Evolutionary conservation across 1,284 basidiomycete genomes (phyloP), one percentile per base, ranked within the genome.

Genomic region (Ganoderma multipileum): DNA sequence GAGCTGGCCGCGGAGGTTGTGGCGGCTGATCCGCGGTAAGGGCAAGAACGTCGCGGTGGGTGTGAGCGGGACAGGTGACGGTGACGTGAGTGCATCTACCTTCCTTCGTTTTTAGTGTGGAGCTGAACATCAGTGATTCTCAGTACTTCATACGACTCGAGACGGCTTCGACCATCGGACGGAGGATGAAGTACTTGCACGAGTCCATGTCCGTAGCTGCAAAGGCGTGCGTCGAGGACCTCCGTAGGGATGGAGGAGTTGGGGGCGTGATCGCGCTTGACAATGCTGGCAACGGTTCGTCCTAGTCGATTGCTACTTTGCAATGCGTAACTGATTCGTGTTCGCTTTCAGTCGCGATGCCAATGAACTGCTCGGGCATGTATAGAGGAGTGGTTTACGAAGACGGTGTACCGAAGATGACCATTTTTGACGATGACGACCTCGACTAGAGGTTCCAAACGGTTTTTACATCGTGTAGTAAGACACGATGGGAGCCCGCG

Each of bases 1-100:
- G 9, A 77, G 84, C n/a, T 79, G 81, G 72, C 61, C 83, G 41
- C 79, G 79, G 68, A 79, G 78, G 30, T 70, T 80, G n/a, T 86
- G 82, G 82, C 80, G 81, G 61, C 84, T 81, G 54, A 64, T 87
- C 20, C 74, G 67, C n/a, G 79, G 83, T 2, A 81, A 81, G 69
- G 70, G 75, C 12, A 73, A 71, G 7, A 79, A 74, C n/a, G 76
- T 77, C n/a, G 91, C 89, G 0, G 81, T 95, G n/a, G 93, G 91
- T 0, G 81, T 95, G 30, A 93, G 91, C 47, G 92, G 93, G 0
- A 95, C 94, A 16, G 94, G 94, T 3, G 89, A 95, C 74, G 94
- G 94, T 66, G 94, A 95, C 80, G 92, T 94, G 54, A 67, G 75
- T 71, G 44, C 47, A 50, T 4, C 42, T 20, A 16, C 9, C 8